Percentiles rank a stretch among this genome's conserved stretches.
These are phyloP conservation scores for Geosmithia putterillii DNA, from an alignment of 2,329 filamentous ascomycete species.

Conservation along the genomic window DNA sequence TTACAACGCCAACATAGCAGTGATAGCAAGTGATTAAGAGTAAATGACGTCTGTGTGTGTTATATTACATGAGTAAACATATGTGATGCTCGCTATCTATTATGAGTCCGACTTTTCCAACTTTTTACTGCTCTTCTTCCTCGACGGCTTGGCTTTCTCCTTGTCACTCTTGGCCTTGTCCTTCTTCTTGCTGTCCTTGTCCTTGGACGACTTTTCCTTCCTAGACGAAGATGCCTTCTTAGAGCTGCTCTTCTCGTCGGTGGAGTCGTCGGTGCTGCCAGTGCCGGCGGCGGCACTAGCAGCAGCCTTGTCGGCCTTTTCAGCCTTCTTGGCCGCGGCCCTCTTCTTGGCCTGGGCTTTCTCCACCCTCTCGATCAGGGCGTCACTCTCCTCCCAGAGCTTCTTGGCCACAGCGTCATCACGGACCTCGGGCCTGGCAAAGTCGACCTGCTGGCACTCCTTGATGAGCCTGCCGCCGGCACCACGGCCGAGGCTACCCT, in stretches of 20 bases:
- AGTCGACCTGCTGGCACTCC: slow-evolving; percentile 71
- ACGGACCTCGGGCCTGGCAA: slow-evolving; percentile 58
- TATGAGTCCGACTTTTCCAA: slow-evolving; percentile 1
- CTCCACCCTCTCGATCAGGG: slow-evolving; percentile 69
- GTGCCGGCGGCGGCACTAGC: slow-evolving; percentile 22
- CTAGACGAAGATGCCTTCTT: slow-evolving; percentile 27
- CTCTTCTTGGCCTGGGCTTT: slow-evolving; percentile 57
- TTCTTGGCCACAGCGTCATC: slow-evolving; percentile 73
- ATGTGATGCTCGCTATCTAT: not conserved
- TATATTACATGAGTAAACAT: too few relatives aligned
- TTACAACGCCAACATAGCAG: too few relatives aligned
- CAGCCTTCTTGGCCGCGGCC: slow-evolving; percentile 24
- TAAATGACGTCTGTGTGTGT: not conserved
- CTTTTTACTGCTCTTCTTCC: slow-evolving; percentile 1
- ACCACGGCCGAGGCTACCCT: slow-evolving; percentile 53
- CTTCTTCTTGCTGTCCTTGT: slow-evolving; percentile 7
- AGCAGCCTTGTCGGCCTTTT: slow-evolving; percentile 11
- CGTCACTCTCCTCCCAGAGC: slow-evolving; percentile 83
- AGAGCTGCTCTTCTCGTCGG: slow-evolving; percentile 18
- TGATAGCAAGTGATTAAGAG: too few relatives aligned
- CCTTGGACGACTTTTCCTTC: slow-evolving; percentile 22
- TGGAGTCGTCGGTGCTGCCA: slow-evolving; percentile 17
- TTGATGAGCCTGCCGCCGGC: slow-evolving; percentile 67
- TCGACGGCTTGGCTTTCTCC: slow-evolving; percentile 5
- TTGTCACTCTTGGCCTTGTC: slow-evolving; percentile 18